phyloP scores from a whole-genome alignment of 106 monocot species.

The Platanthera zijinensis region DNA sequence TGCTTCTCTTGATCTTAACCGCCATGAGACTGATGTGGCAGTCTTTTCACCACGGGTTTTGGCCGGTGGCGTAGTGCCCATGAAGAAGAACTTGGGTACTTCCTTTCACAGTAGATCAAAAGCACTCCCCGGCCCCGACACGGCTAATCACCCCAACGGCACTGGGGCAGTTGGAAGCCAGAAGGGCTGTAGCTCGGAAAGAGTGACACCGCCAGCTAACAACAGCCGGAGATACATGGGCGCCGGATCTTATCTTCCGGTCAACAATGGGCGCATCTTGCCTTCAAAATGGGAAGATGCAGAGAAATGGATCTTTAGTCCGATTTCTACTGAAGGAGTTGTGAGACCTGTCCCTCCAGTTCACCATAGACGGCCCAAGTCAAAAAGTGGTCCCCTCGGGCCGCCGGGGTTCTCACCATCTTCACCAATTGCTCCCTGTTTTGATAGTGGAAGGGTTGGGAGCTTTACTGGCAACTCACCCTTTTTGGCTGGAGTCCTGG shows the following conservation, averaged over 20 bases:
- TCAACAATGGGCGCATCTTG: constrained; percentile 50
- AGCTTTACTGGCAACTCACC: constrained; percentile 47
- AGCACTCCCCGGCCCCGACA: constrained; percentile 44
- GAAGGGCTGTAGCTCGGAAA: constrained; percentile 63
- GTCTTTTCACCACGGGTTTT: constrained; percentile 43
- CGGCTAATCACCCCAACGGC: constrained; percentile 35
- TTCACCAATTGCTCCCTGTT: constrained; percentile 44
- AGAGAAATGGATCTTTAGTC: constrained; percentile 93
- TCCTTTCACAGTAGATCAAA: constrained; percentile 22
- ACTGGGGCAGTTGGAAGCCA: constrained; percentile 6
- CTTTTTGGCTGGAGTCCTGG: constrained; percentile 47
- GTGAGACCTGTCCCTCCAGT: constrained; percentile 18
- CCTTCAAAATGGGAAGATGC: constrained; percentile 99
- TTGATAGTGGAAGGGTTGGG: constrained; percentile 45
- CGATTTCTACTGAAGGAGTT: constrained; percentile 41
- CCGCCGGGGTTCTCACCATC: constrained; percentile 35
- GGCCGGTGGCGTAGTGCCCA: constrained; percentile 15
- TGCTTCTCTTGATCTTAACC: constrained; percentile 44
- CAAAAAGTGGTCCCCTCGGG: constrained; percentile 87
- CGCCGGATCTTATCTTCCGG: constrained; percentile 36
- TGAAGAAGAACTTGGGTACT: constrained; percentile 27
- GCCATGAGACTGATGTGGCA: constrained; percentile 26
- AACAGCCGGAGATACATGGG: constrained; percentile 30
- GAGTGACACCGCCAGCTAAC: constrained; percentile 39
- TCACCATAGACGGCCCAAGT: constrained; percentile 63